phyloP scores from a whole-genome alignment of 768 basidiomycete genomes.

The Naganishia vishniacii region DNA sequence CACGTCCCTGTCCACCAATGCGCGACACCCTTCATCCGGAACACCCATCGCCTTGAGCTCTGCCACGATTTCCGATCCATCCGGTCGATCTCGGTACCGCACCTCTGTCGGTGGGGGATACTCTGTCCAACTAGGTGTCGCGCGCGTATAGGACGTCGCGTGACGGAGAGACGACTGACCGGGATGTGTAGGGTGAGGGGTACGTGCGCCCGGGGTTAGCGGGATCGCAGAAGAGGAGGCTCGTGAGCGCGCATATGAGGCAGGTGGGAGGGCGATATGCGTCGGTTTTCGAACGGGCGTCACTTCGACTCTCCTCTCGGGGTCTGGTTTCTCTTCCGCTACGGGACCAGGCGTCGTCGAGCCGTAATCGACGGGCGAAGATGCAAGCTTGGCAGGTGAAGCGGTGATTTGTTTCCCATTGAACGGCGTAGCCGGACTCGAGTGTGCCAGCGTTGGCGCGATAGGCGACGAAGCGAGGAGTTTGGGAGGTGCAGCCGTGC shows the following conservation, averaged over 20 bases:
- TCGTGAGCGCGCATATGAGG: neutral
- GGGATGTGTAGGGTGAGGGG: neutral
- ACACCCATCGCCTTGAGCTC: neutral
- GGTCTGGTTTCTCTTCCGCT: neutral
- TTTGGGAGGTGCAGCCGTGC: neutral
- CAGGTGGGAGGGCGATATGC: neutral
- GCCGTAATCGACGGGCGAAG: conserved; percentile 3
- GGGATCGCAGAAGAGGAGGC: conserved; percentile 2
- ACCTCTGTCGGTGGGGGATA: conserved; percentile 3
- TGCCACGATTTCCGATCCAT: neutral
- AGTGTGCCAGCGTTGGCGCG: neutral
- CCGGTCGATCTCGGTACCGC: neutral
- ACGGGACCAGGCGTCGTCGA: neutral
- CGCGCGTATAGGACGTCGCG: conserved; percentile 3
- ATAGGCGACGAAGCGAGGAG: neutral
- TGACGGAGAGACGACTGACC: neutral
- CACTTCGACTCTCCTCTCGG: too few relatives aligned
- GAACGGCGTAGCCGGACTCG: conserved; percentile 10
- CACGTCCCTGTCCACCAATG: conserved; percentile 2
- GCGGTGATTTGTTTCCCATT: neutral
- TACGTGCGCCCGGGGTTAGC: conserved; percentile 1
- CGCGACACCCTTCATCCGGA: neutral
- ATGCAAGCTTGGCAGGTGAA: neutral
- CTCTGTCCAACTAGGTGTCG: neutral
- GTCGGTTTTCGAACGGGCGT: neutral